phyloP scores from a whole-genome alignment of 176 grass and related monocot genomes.

The Dendrocalamus sinicus region DNA sequence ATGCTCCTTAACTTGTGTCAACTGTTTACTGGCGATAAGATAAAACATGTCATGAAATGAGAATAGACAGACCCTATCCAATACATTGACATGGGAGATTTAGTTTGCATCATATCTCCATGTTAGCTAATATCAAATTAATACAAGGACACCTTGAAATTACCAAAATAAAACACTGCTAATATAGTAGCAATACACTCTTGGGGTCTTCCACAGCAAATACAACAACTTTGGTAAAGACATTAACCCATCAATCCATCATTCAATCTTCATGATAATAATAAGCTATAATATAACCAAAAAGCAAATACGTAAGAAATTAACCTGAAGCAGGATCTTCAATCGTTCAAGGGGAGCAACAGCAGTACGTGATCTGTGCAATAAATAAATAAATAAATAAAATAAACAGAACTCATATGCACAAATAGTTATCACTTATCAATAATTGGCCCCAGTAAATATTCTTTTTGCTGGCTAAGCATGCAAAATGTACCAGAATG shows the following conservation, averaged over 20 bases:
- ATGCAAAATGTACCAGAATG: background rate
- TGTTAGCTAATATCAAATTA: background rate
- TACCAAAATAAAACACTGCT: background rate
- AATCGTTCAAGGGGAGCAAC: conserved; percentile 96
- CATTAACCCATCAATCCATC: background rate
- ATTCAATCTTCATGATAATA: background rate
- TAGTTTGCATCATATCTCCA: background rate
- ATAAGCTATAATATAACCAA: background rate
- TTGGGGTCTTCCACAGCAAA: background rate
- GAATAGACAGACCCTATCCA: background rate
- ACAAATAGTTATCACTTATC: background rate
- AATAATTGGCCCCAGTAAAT: background rate
- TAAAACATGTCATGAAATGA: background rate
- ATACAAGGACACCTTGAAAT: background rate
- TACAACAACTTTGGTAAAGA: background rate
- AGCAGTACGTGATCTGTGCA: conserved; percentile 90
- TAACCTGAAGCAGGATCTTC: conserved; percentile 97
- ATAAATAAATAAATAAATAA: background rate
- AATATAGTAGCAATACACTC: background rate
- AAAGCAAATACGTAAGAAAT: conserved; percentile 14
- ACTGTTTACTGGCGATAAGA: background rate
- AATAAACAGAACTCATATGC: conserved; percentile 4
- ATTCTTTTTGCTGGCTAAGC: background rate
- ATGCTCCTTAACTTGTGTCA: background rate
- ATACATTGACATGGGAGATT: background rate